Evolutionary conservation across 257 asterid species (phyloP), one percentile per base, ranked within the genome.

Genomic region (Scutellaria minor): DNA sequence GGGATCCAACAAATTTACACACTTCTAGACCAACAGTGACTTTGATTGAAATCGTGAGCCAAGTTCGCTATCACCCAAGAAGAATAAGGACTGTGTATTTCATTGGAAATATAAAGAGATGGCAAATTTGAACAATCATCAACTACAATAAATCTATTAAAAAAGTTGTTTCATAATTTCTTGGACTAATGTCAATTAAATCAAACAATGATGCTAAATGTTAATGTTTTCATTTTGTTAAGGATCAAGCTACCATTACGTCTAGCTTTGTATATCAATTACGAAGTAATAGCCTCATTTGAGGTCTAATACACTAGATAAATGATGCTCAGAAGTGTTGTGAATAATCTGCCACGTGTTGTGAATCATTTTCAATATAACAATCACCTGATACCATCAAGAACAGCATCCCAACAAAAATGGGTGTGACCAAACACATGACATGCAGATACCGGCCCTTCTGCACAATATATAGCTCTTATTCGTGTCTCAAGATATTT

Each of bases 371-470:
- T 47, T 7, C 2, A 44, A 40, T n/a, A 40, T 14, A 14, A 9
- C 14, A 73, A 57, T 66, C 70, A 92, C 97, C 97, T 92, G 86
- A 90, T 87, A 35, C 97, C 97, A 60, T 88, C 85, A 22, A 88
- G 86, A 60, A 77, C 70, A 56, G 89, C 85, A 83, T 92, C 98
- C 98, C 98, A 92, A 68, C 90, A 84, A 78, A 92, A 90, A 79
- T 92, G 96, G 15, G 98, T 92, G 84, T 88, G 98, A 64, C 98
- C 98, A 79, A 92, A 92, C 63, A 85, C 86, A 74, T 92, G 98
- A 70, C 97, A 90, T 14, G 92, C 81, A 5, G 83, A 79, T 60
- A 75, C 66, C 24, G 68, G 75, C 73, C 89, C 91, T 64, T 75
- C 76, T 71, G 74, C 78, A 47, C 89, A 88, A 20, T 86, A 90